Evolutionary conservation across 805 yeast genomes (phyloP), one percentile per base, ranked within the genome.

Genomic region (Candida gorgasii): DNA sequence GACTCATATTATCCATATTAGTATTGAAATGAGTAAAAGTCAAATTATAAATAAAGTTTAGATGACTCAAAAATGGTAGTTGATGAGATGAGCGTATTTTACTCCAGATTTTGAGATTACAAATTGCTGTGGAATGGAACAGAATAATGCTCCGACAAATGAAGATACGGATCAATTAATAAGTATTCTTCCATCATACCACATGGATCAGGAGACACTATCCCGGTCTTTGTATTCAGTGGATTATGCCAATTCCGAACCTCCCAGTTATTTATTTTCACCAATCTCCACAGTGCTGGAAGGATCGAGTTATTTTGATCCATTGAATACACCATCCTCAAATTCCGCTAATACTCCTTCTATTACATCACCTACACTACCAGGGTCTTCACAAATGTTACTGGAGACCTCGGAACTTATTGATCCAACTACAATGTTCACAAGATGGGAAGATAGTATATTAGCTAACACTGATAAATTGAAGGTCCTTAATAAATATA

Each of bases 121-220:
- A 28, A 11, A 14, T 8, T 28, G 8, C n/a, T 28, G 16, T 11
- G 31, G 16, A 28, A 33, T 20, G 27, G 15, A 17, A 33, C 26
- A 6, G 23, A 18, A 33, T 4, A 33, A 17, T 19, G 13, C 17
- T 20, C 22, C 37, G 4, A n/a, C n/a, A n/a, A n/a, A n/a, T n/a
- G n/a, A 28, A 3, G 17, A 8, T 7, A 19, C 5, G n/a, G 20
- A 37, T 8, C 55, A 55, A 18, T 50, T 68, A 36, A 51, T 66
- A 36, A 65, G 62, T 40, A 68, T 68, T 33, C 53, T 68, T 14
- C 74, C 74, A 3, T 65, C 72, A 3, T 68, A 68, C 47, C 65
- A 62, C 23, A 67, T 68, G 73, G 63, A 60, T 44, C 65, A 62
- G 46, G 59, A 67, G 13, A 66, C 69, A 3, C 34, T 44, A 11